Percentiles rank a stretch among this genome's conserved stretches.
These are phyloP conservation scores for Plasmopara viticola DNA, from an alignment of 352 stramenopile species.

Conservation along the genomic window DNA sequence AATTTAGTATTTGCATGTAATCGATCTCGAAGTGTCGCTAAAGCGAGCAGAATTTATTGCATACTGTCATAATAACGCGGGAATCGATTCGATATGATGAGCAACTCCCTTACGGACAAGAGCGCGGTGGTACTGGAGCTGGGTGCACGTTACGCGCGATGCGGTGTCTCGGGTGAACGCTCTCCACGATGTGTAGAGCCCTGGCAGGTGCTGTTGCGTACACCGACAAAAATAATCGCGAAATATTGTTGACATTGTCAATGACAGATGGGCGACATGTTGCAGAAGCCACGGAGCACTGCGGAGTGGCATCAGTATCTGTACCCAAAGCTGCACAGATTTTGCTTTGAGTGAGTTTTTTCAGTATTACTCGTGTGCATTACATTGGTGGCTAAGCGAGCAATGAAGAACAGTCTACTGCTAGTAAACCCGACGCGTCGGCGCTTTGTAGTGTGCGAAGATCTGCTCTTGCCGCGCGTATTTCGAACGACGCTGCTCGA, in stretches of 20 bases:
- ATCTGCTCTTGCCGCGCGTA: conserved; percentile 53
- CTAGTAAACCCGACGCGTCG: conserved; percentile 69
- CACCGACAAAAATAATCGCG: neutral
- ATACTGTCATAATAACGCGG: conserved; percentile 6
- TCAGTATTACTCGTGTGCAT: neutral
- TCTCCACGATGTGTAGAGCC: conserved; percentile 53
- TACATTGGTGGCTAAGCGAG: neutral
- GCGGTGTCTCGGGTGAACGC: conserved; percentile 69
- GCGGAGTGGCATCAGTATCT: conserved; percentile 46
- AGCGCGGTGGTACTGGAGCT: conserved; percentile 76
- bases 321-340: conserved; percentile 41
- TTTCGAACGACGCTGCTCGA: conserved; percentile 60
- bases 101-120: conserved; percentile 34
- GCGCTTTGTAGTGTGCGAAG: conserved; percentile 74
- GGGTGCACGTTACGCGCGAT: conserved; percentile 57
- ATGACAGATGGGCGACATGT: conserved; percentile 46
- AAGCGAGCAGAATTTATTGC: too few relatives aligned
- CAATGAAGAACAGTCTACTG: conserved; percentile 32
- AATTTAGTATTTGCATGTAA: too few relatives aligned
- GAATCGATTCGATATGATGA: conserved; percentile 12
- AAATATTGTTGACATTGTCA: neutral
- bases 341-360: conserved; percentile 69
- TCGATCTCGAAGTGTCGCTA: too few relatives aligned
- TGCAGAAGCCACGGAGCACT: conserved; percentile 27
- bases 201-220: conserved; percentile 45